Conservation (phyloP, 2,329 filamentous ascomycete species). For the Fusarium annulatum region DNA sequence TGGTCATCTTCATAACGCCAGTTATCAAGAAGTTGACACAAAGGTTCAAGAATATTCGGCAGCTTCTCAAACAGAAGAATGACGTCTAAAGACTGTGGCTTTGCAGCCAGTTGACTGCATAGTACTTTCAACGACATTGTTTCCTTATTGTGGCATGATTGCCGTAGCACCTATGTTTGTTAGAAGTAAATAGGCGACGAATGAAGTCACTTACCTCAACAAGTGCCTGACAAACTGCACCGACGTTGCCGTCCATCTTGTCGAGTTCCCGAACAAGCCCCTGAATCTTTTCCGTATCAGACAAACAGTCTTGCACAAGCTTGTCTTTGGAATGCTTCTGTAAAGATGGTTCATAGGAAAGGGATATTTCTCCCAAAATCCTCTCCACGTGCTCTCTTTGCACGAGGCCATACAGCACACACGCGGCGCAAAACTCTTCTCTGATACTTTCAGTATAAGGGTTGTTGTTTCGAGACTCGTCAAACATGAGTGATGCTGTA, state of each 20-base stretch:
- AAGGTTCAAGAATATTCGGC: slow-evolving; percentile 74
- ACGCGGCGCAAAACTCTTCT: slow-evolving; percentile 87
- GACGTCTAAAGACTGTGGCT: slow-evolving; percentile 77
- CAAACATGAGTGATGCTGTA: slow-evolving; percentile 68
- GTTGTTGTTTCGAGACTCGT: slow-evolving; percentile 67
- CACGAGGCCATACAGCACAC: slow-evolving; percentile 87
- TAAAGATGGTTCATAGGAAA: slow-evolving; percentile 79
- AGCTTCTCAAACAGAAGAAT: slow-evolving; percentile 80
- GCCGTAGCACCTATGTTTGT: slow-evolving; percentile 68
- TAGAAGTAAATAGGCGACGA: background rate
- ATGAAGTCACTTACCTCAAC: slow-evolving; percentile 66
- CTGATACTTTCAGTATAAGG: slow-evolving; percentile 69
- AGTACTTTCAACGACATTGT: slow-evolving; percentile 83
- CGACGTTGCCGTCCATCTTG: slow-evolving; percentile 90
- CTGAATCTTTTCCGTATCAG: slow-evolving; percentile 79
- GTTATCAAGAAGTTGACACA: slow-evolving; percentile 80
- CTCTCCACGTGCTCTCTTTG: slow-evolving; percentile 80
- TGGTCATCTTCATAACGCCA: slow-evolving; percentile 88
- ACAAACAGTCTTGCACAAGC: slow-evolving; percentile 80
- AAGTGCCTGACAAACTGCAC: slow-evolving; percentile 82
- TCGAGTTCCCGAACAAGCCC: slow-evolving; percentile 85
- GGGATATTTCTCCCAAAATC: slow-evolving; percentile 85
- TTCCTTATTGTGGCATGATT: slow-evolving; percentile 77
- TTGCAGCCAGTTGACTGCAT: slow-evolving; percentile 78
- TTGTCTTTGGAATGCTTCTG: slow-evolving; percentile 82